Conservation (phyloP, 2,329 filamentous ascomycete genomes). For the Fusarium sp. region DNA sequence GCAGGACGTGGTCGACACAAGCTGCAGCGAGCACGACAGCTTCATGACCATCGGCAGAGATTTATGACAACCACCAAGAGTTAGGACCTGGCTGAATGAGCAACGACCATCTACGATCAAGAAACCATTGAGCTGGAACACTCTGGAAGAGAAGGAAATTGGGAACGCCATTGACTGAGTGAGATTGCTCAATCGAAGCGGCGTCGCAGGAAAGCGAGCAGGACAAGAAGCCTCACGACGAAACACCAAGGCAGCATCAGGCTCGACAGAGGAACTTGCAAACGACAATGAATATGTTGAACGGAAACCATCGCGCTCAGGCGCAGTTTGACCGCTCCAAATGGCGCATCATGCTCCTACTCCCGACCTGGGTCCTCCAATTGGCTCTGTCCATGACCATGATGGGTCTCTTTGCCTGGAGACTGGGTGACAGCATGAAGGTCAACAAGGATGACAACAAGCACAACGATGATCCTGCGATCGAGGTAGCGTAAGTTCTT, state of each 20-base stretch:
- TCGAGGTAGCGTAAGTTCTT: conserved; percentile 62
- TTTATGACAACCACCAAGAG: conserved; percentile 3
- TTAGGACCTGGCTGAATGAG: conserved; percentile 11
- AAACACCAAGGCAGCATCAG: background rate
- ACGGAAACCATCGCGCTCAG: conserved; percentile 60
- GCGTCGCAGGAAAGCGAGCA: conserved; percentile 3
- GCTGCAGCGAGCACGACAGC: conserved; percentile 8
- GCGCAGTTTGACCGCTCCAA: conserved; percentile 62
- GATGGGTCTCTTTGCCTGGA: conserved; percentile 64
- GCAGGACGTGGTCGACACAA: conserved; percentile 23
- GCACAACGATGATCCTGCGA: conserved; percentile 52
- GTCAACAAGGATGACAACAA: conserved; percentile 54
- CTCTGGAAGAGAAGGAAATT: conserved; percentile 16
- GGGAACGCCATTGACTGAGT: background rate
- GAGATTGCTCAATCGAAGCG: background rate
- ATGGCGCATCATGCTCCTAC: conserved; percentile 60
- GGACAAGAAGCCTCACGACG: background rate
- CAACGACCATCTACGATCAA: conserved; percentile 10
- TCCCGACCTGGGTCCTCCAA: conserved; percentile 63
- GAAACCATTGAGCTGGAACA: conserved; percentile 24
- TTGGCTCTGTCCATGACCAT: conserved; percentile 56
- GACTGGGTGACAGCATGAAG: conserved; percentile 59
- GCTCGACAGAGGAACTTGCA: background rate
- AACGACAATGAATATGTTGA: conserved; percentile 26
- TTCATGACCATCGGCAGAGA: background rate